Conservation (phyloP, 2,329 filamentous ascomycete genomes). For the Lasiodiplodia hormozganensis region DNA sequence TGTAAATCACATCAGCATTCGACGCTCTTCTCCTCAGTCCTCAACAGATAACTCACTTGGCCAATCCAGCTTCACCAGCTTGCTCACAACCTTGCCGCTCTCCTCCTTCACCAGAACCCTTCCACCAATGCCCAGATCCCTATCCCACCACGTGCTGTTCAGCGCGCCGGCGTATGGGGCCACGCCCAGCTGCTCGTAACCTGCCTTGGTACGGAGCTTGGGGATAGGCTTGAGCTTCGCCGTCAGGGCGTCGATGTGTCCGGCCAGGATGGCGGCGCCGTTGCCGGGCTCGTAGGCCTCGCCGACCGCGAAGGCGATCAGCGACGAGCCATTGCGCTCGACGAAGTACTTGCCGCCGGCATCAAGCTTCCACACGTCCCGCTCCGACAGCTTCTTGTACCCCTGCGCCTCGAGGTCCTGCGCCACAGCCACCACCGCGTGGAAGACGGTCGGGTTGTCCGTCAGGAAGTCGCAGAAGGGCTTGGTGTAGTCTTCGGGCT, state of each 20-base stretch:
- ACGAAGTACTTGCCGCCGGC: conserved; percentile 88
- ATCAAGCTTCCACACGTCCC: conserved; percentile 81
- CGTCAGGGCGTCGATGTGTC: conserved; percentile 91
- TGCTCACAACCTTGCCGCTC: conserved; percentile 76
- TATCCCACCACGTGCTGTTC: conserved; percentile 95
- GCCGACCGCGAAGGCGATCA: conserved; percentile 87
- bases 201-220: conserved; percentile 80
- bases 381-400: conserved; percentile 79
- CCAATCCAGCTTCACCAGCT: conserved; percentile 91
- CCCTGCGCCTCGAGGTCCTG: conserved; percentile 73
- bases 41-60: conserved; percentile 61
- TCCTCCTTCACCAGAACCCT: conserved; percentile 82
- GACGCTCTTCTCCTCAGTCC: conserved; percentile 29
- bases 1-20: conserved; percentile 32
- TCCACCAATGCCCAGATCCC: conserved; percentile 89
- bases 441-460: conserved; percentile 91
- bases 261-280: conserved; percentile 85
- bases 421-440: conserved; percentile 82
- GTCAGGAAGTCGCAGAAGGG: conserved; percentile 89
- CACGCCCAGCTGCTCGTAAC: conserved; percentile 87
- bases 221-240: conserved; percentile 91
- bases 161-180: conserved; percentile 90
- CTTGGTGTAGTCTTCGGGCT: conserved; percentile 67
- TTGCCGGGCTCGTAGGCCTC: conserved; percentile 82
- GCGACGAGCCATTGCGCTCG: conserved; percentile 81